Percentiles rank a stretch among this genome's conserved stretches.
These are phyloP conservation scores for Leishmania major DNA, from an alignment of 208 protist genomes.

Conservation along the genomic window DNA sequence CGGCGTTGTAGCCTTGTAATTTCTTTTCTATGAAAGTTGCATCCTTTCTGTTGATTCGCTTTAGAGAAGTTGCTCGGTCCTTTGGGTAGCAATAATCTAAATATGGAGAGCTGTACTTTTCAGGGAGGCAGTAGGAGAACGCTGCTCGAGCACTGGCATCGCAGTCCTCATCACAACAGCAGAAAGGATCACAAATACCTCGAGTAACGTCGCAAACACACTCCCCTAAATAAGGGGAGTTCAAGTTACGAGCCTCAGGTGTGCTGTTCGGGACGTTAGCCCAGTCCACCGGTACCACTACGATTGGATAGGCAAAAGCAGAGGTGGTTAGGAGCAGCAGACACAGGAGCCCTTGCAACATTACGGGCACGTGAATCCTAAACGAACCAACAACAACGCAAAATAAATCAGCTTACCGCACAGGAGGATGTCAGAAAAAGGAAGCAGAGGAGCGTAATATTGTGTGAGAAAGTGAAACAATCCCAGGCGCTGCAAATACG, in stretches of 20 bases:
- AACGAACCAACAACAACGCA: neutral
- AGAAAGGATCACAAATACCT: constrained; percentile 72
- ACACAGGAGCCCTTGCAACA: constrained; percentile 3
- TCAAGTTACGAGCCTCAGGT: constrained; percentile 49
- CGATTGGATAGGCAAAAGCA: constrained; percentile 32
- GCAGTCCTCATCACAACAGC: constrained; percentile 82
- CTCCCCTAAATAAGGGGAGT: constrained; percentile 74
- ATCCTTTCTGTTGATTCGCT: constrained; percentile 47
- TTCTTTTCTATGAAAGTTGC: constrained; percentile 46
- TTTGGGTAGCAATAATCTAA: constrained; percentile 61
- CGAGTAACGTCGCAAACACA: constrained; percentile 78
- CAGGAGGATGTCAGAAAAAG: neutral
- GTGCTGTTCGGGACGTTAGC: constrained; percentile 29
- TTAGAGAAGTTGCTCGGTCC: constrained; percentile 37
- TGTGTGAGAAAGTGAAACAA: neutral
- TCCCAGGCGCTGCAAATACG: neutral
- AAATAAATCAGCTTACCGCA: neutral
- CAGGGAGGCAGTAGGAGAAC: constrained; percentile 64
- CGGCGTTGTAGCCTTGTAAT: constrained; percentile 31
- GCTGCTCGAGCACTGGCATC: constrained; percentile 20
- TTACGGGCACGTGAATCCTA: neutral
- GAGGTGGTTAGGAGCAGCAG: constrained; percentile 1
- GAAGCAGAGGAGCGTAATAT: constrained; percentile 3
- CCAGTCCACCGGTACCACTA: constrained; percentile 50
- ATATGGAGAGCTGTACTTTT: constrained; percentile 49